Evolutionary conservation across 176 grass and related monocot genomes (phyloP).

Genomic region (Lolium perenne): DNA sequence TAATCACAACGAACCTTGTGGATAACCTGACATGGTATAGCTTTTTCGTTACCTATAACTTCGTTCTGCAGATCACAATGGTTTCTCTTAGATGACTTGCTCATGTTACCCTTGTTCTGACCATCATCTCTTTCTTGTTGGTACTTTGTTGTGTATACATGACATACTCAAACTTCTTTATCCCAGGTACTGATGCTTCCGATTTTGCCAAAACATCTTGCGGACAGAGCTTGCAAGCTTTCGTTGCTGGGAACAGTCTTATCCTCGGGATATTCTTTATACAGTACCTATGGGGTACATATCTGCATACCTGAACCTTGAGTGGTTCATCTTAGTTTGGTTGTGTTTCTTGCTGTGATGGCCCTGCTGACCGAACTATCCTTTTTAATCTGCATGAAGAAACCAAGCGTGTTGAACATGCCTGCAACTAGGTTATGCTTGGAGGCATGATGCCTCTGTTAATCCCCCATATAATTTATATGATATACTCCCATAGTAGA

Average conservation of each 20-base stretch:
- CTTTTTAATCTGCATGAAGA: conserved; percentile 47
- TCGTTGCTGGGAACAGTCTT: conserved; percentile 78
- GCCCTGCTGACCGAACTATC: neutral
- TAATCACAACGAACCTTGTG: neutral
- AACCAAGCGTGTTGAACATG: conserved; percentile 84
- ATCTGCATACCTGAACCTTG: conserved; percentile 28
- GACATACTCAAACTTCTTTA: conserved; percentile 2
- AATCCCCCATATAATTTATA: too few relatives aligned
- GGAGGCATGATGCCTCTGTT: too few relatives aligned
- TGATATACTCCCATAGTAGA: too few relatives aligned
- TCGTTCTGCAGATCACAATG: neutral
- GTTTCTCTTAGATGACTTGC: conserved; percentile 8
- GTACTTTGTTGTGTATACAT: neutral
- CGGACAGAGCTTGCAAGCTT: conserved; percentile 80
- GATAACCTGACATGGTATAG: neutral
- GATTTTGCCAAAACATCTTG: conserved; percentile 70
- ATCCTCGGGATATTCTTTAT: conserved; percentile 76
- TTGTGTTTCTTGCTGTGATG: neutral
- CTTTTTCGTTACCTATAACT: neutral
- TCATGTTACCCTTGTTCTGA: neutral
- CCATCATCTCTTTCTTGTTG: neutral
- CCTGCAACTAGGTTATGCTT: too few relatives aligned
- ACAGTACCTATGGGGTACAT: conserved; percentile 75
- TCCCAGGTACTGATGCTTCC: conserved; percentile 88
- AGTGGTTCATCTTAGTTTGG: neutral